Evolutionary conservation across 306 rosid species (phyloP), one percentile per base, ranked within the genome.

Genomic region (Dicorynia guianensis): DNA sequence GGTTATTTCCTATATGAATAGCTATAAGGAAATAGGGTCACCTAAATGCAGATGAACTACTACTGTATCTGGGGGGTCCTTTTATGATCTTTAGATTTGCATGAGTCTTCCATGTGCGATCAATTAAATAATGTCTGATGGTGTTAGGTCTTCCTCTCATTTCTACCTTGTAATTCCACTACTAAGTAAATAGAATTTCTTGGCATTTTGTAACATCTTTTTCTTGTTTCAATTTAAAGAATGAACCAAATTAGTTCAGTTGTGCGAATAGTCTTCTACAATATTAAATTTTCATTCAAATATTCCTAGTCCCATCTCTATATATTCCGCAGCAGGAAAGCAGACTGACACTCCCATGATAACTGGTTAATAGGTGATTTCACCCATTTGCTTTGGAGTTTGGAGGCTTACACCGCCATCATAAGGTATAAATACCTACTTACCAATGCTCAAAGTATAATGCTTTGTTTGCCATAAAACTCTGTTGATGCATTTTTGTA

Each of bases 11-110:
- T 43, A 57, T 56, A 57, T 25, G 60, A 30, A 44, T 75, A 53
- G 71, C 74, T 65, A 69, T 59, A 5, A 15, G 71, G 63, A 73
- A 85, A 56, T 82, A 63, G 70, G 17, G 62, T 66, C 72, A 72
- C 68, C 48, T 47, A 71, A 43, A 69, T 70, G 58, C 10, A 46
- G 7, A 11, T 14, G 20, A 38, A 39, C 54, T 14, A 39, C 52
- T 52, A 17, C 10, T 39, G 55, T 53, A 30, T 34, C 4, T 14
- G 33, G 11, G 33, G 11, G 56, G 39, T 59, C 66, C 38, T 55
- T 67, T 49, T 25, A 33, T 49, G 43, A 48, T 17, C 18, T 11
- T 44, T 46, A 34, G 30, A 25, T 25, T 1, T 25, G 30, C 30
- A 25, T 25, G 30, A 2, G 1, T 25, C 30, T 25, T 25, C 30